These are phyloP conservation scores for Ananas comosus DNA, from an alignment of 176 grass and related monocot species.

Conservation along the genomic window DNA sequence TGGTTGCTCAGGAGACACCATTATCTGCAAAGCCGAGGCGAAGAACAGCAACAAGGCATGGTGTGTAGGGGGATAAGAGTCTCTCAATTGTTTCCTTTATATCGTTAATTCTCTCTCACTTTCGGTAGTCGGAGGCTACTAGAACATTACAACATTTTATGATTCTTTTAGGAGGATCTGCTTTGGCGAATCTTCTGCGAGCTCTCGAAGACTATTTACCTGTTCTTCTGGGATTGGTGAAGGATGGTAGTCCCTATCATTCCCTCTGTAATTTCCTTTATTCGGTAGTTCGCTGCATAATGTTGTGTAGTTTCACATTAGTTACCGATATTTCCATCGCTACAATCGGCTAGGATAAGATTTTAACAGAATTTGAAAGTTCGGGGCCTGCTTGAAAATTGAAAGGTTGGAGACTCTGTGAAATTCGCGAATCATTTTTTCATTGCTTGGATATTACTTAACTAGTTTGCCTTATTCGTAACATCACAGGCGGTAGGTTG, in stretches of 20 bases:
- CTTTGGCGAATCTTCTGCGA: constrained; percentile 52
- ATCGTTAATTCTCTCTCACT: not conserved
- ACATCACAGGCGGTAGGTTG: constrained; percentile 35
- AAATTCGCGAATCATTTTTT: not conserved
- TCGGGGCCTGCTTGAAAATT: too few relatives aligned
- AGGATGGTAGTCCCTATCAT: constrained; percentile 42
- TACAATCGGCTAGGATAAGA: too few relatives aligned
- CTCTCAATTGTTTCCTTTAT: not conserved
- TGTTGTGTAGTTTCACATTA: too few relatives aligned
- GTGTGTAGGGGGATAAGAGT: constrained; percentile 22
- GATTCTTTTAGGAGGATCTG: constrained; percentile 32
- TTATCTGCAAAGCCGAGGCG: constrained; percentile 39
- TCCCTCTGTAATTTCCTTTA: too few relatives aligned
- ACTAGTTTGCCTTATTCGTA: not conserved
- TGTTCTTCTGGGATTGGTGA: constrained; percentile 53
- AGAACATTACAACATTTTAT: constrained; percentile 10
- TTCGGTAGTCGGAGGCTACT: not conserved
- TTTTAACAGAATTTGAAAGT: too few relatives aligned
- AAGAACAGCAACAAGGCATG: constrained; percentile 56
- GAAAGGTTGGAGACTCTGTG: too few relatives aligned
- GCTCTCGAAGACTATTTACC: constrained; percentile 68
- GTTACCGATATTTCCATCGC: too few relatives aligned
- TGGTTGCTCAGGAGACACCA: constrained; percentile 56
- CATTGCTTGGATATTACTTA: not conserved
- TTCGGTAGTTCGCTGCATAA: too few relatives aligned